Percentiles rank a stretch among this genome's conserved stretches.
phyloP scores from a whole-genome alignment of 1,139 yeast genomes.

The Nakaseomyces sp. region DNA sequence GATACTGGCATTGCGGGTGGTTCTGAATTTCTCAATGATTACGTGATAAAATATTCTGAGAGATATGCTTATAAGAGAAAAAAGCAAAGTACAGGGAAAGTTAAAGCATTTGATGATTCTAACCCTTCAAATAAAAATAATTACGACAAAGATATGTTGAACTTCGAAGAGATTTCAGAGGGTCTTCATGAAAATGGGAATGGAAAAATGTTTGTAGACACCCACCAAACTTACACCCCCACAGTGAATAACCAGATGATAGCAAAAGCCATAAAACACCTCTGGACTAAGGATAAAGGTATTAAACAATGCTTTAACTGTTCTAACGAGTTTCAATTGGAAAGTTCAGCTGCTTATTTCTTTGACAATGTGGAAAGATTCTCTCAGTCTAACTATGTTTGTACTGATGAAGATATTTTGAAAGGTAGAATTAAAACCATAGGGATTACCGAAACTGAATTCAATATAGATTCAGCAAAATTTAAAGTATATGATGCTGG shows the following conservation, averaged over 20 bases:
- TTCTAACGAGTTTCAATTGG: conserved; percentile 73
- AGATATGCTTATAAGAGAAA: conserved; percentile 43
- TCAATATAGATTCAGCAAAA: conserved; percentile 55
- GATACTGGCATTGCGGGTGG: conserved; percentile 70
- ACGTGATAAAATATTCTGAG: conserved; percentile 55
- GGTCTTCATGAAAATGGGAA: conserved; percentile 26
- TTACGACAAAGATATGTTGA: conserved; percentile 11
- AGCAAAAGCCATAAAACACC: conserved; percentile 55
- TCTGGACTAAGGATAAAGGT: conserved; percentile 68
- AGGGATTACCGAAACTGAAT: conserved; percentile 84
- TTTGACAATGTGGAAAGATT: conserved; percentile 60
- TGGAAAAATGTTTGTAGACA: conserved; percentile 22
- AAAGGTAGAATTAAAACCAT: conserved; percentile 92
- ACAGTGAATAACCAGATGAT: conserved; percentile 34
- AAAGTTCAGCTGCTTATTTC: conserved; percentile 69
- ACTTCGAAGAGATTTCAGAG: conserved; percentile 29
- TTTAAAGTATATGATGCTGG: conserved; percentile 91
- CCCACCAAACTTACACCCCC: conserved; percentile 5
- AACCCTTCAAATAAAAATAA: conserved; percentile 1
- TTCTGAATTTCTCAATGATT: conserved; percentile 50
- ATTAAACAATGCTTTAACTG: conserved; percentile 51
- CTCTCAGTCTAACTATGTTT: conserved; percentile 55
- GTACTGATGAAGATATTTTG: conserved; percentile 75
- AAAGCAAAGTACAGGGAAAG: conserved; percentile 47
- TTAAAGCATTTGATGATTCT: conserved; percentile 38